Evolutionary conservation across 139 green algal genomes (phyloP).

Genomic region (Ettlia oleoabundans): DNA sequence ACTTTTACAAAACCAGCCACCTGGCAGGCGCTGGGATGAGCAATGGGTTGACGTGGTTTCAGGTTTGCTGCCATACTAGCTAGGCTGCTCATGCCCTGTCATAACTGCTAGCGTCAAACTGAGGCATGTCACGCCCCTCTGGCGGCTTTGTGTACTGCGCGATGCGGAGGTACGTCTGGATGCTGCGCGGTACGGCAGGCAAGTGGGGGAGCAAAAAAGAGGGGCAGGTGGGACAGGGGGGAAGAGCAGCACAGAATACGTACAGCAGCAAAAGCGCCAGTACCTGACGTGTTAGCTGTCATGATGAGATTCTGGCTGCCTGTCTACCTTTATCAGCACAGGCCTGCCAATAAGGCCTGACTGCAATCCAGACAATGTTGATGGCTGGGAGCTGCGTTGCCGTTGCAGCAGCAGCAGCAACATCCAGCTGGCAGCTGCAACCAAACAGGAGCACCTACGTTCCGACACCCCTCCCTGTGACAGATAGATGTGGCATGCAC

Average conservation of each 20-base stretch:
- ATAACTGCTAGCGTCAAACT: conserved; percentile 52
- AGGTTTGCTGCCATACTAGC: no score
- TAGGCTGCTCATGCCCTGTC: conserved; percentile 41
- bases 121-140: conserved; percentile 65
- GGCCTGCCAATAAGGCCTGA: no score
- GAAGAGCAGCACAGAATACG: neutral
- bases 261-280: no score
- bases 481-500: neutral
- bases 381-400: no score
- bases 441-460: neutral
- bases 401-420: no score
- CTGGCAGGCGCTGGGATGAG: no score
- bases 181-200: conserved; percentile 23
- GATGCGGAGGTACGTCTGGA: conserved; percentile 56
- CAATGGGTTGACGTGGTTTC: no score
- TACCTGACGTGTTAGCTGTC: no score
- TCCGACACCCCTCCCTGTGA: neutral
- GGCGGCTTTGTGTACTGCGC: conserved; percentile 47
- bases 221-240: neutral
- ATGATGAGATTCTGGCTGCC: no score
- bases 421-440: neutral
- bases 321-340: no score
- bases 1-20: no score
- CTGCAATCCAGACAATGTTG: no score
- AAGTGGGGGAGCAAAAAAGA: neutral